These are phyloP conservation scores for Zygoascus flipseniorum DNA, from an alignment of 805 yeast genomes.

Conservation along the genomic window DNA sequence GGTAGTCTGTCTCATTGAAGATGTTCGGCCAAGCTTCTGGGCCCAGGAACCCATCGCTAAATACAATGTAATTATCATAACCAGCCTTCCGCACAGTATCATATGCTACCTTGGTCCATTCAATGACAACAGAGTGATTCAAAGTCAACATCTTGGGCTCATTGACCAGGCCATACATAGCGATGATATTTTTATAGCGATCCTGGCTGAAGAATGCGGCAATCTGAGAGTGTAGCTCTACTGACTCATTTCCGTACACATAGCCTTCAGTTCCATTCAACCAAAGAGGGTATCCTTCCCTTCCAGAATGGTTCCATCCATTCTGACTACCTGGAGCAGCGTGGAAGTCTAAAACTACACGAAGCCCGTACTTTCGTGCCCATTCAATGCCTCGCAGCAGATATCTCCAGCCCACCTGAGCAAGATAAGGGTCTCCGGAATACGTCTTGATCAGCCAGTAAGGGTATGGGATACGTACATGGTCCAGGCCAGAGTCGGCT, in stretches of 20 bases:
- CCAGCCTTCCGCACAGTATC: slow-evolving; percentile 43
- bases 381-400: slow-evolving; percentile 58
- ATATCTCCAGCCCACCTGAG: slow-evolving; percentile 46
- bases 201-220: slow-evolving; percentile 54
- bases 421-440: slow-evolving; percentile 45
- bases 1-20: slow-evolving; percentile 36
- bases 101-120: slow-evolving; percentile 49
- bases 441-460: slow-evolving; percentile 64
- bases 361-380: slow-evolving; percentile 51
- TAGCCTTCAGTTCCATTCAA: slow-evolving; percentile 40
- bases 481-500: slow-evolving; percentile 54
- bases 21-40: slow-evolving; percentile 53
- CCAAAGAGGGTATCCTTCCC: slow-evolving; percentile 38
- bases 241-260: slow-evolving; percentile 35
- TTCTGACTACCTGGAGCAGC: slow-evolving; percentile 82
- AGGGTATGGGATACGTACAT: slow-evolving; percentile 72
- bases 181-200: slow-evolving; percentile 56
- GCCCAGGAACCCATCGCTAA: slow-evolving; percentile 72
- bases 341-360: slow-evolving; percentile 70
- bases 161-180: slow-evolving; percentile 73
- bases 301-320: slow-evolving; percentile 78
- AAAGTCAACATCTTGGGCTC: slow-evolving; percentile 52
- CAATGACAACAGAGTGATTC: slow-evolving; percentile 50
- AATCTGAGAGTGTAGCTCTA: slow-evolving; percentile 45
- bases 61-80: slow-evolving; percentile 43